Conservation (phyloP, 2,329 filamentous ascomycete species). For the Alternaria brassicicola region DNA sequence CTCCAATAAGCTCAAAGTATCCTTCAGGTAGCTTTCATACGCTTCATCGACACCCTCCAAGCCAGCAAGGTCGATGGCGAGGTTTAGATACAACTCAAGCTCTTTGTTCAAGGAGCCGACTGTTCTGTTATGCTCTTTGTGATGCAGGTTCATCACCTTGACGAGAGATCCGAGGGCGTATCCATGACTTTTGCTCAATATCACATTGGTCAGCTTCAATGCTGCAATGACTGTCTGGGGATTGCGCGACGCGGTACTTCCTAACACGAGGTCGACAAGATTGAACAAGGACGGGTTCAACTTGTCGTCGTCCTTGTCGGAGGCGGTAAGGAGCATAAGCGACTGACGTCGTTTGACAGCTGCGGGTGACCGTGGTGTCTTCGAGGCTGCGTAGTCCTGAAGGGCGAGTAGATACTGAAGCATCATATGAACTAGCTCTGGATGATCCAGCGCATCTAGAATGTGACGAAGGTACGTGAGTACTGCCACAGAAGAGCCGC, state of each 20-base stretch:
- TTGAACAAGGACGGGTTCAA: constrained; percentile 90
- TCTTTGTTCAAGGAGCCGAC: constrained; percentile 77
- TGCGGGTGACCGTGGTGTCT: constrained; percentile 57
- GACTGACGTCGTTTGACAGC: constrained; percentile 84
- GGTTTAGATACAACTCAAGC: constrained; percentile 70
- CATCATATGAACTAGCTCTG: constrained; percentile 92
- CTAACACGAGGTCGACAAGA: constrained; percentile 85
- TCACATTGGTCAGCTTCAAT: constrained; percentile 82
- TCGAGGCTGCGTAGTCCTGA: constrained; percentile 59
- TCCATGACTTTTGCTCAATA: constrained; percentile 84
- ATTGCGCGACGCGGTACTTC: constrained; percentile 82
- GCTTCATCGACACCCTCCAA: constrained; percentile 73
- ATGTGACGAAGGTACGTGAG: constrained; percentile 91
- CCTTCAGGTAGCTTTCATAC: constrained; percentile 74
- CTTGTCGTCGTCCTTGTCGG: constrained; percentile 74
- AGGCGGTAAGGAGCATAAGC: constrained; percentile 81
- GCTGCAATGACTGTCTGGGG: constrained; percentile 90
- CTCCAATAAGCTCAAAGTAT: constrained; percentile 72
- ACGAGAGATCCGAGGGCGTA: constrained; percentile 82
- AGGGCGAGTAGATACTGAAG: constrained; percentile 89
- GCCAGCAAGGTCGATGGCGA: constrained; percentile 72
- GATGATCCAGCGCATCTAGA: constrained; percentile 87
- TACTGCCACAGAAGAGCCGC: constrained; percentile 94
- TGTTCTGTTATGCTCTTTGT: constrained; percentile 65
- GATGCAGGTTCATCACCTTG: constrained; percentile 65